Evolutionary conservation across 208 protist genomes (phyloP), one percentile per base, ranked within the genome.

Genomic region (Vickermania spadyakhi): DNA sequence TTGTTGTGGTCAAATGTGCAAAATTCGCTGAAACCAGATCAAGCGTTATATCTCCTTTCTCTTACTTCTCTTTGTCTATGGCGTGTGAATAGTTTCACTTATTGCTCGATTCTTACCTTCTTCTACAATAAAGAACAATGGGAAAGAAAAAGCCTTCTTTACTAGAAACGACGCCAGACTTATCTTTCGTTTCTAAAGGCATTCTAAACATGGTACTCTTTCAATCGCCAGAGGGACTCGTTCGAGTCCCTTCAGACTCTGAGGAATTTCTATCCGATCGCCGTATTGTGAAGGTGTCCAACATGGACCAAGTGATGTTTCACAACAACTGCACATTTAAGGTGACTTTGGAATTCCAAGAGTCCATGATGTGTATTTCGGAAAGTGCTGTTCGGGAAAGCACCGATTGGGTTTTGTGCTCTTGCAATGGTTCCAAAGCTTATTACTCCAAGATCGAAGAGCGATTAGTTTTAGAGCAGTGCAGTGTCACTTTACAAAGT

Each of bases 331-430:
- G 58, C 42, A 60, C 64, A 25, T 75, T 75, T 27, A 75, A 77
- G 30, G 66, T 69, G 13, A 77, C 71, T 5, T 31, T 77, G 2
- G 71, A 77, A 18, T 77, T 77, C 31, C 14, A 49, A 21, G 61
- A 77, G 51, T 57, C 59, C 22, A 69, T 91, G 56, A 54, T 60
- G 41, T 91, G 84, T 59, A 64, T 79, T 2, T 70, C 74, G 31
- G 79, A 84, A 49, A 91, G 75, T 1, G 84, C 84, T 14, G 84
- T 91, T 64, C 84, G 84, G 21, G 84, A 91, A 62, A 81, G 62
- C 1, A 91, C 84, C 2, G 84, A 91, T 52, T 91, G 84, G 81
- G 71, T 88, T 56, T 64, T 91, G 28, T 84, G 79, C 62, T 76
- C 65, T 31, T 88, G 84, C 54, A 59, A 63, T 7, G 84, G 77